Base-by-base conservation (phyloP, 768 basidiomycete genomes). In the Amanita molliuscula region DNA sequence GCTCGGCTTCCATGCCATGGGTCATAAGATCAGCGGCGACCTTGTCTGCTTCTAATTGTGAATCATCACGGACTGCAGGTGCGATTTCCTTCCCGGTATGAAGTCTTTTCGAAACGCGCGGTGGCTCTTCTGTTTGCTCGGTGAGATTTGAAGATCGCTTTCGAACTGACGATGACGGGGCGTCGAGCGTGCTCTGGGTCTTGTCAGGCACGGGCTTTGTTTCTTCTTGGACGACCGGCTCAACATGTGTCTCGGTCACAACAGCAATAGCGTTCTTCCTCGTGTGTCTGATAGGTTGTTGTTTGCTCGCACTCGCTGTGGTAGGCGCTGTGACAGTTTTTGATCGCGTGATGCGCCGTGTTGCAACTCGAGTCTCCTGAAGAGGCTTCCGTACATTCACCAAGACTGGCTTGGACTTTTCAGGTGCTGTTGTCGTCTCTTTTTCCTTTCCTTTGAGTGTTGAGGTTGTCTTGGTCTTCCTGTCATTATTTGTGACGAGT, bases 71-170 rank as follows among this genome's bases (percentile, higher is more conserved):
- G 1, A 53, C 50, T 26, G 52, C 44, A 25, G 54, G 35, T 34
- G 56, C 57, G 13, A 56, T 58, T 16, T 49, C 52, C 13, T n/a
- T 48, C 35, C 80, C 81, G 1, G 81, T 84, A 41, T 83, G 70
- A 52, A 78, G 73, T 59, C 77, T 81, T 67, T 88, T 88, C 56
- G 71, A 72, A 3, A 71, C 75, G 23, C 78, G 79, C 26, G 64
- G 59, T 3, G 62, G 65, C 34, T 77, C 81, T 34, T 73, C 75
- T 9, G 63, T 77, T 18, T 76, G 75, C 10, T 71, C 72, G 15
- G 68, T 58, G 25, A 52, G 29, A 45, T 53, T 51, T 15, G 54
- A 43, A 23, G 53, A 51, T 26, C 53, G 58, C 40, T 48, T 63
- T 29, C 51, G 43, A 26, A 52, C 25, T 18, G 44, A 45, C 6